Conservation (phyloP, 73 alveolate species). For the Urostyla sp. region DNA sequence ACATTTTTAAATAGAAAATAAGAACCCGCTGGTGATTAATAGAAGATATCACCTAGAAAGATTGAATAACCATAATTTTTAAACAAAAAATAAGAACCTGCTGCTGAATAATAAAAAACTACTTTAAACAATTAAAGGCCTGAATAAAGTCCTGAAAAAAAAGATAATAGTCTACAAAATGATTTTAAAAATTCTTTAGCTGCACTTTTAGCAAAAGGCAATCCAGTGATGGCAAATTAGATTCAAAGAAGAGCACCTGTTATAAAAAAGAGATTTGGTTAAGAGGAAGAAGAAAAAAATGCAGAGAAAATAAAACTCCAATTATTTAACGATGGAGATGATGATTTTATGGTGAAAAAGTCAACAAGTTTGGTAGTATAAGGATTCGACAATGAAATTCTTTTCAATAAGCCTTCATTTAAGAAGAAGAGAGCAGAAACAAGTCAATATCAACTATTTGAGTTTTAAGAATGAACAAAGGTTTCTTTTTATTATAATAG, state of each 20-base stretch:
- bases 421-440: constrained; percentile 5
- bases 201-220: constrained; percentile 23
- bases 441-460: constrained; percentile 26
- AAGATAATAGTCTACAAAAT: neutral
- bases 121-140: no score
- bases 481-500: neutral
- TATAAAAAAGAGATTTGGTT: neutral
- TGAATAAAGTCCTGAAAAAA: neutral
- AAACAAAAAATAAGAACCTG: neutral
- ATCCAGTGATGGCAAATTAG: constrained; percentile 43
- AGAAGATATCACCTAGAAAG: neutral
- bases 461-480: neutral
- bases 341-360: neutral
- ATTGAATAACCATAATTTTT: neutral
- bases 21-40: neutral
- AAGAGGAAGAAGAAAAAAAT: constrained; percentile 23
- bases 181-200: constrained; percentile 52
- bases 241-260: constrained; percentile 19
- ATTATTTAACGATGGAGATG: constrained; percentile 35
- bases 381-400: neutral
- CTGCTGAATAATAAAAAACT: neutral
- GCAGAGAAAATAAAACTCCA: constrained; percentile 41
- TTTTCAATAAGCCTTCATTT: constrained; percentile 13
- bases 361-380: constrained; percentile 30
- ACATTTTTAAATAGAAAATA: neutral